Percentiles rank a stretch among this genome's conserved stretches.
phyloP scores from a whole-genome alignment of 768 basidiomycete genomes.

The Hirschioporus abietinus region DNA sequence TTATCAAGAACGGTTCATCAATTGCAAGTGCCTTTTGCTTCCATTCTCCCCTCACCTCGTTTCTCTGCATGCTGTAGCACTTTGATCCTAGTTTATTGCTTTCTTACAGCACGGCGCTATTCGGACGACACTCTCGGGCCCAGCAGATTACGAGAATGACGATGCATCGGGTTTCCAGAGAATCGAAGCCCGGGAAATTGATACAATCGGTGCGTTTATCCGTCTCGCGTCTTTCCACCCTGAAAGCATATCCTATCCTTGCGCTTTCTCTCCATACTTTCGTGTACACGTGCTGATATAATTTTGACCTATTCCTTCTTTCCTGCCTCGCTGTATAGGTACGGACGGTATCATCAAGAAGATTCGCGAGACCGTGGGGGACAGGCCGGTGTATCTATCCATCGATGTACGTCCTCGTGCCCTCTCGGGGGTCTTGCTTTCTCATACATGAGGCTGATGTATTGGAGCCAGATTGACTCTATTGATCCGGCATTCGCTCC shows the following conservation, averaged over 20 bases:
- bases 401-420: constrained; percentile 52
- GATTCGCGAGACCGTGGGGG: constrained; percentile 74
- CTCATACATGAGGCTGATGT: constrained; percentile 12
- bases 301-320: neutral
- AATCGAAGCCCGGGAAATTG: constrained; percentile 82
- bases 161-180: constrained; percentile 74
- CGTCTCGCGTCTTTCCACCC: neutral
- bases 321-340: constrained; percentile 31
- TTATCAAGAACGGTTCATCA: constrained; percentile 71
- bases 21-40: constrained; percentile 65
- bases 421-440: neutral
- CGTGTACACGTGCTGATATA: neutral
- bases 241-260: neutral
- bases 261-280: neutral
- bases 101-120: constrained; percentile 76
- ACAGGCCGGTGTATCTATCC: constrained; percentile 70
- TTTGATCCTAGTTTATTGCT: constrained; percentile 72
- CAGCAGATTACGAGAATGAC: constrained; percentile 73
- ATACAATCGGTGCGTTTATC: constrained; percentile 54
- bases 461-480: constrained; percentile 53
- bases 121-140: constrained; percentile 74
- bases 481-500: constrained; percentile 82
- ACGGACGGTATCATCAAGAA: constrained; percentile 73
- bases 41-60: constrained; percentile 13
- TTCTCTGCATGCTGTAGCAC: constrained; percentile 19